Percentiles rank a stretch among this genome's conserved stretches.
Evolutionary conservation across 441 rosid genomes (phyloP).

Genomic region (Populus tomentosa): DNA sequence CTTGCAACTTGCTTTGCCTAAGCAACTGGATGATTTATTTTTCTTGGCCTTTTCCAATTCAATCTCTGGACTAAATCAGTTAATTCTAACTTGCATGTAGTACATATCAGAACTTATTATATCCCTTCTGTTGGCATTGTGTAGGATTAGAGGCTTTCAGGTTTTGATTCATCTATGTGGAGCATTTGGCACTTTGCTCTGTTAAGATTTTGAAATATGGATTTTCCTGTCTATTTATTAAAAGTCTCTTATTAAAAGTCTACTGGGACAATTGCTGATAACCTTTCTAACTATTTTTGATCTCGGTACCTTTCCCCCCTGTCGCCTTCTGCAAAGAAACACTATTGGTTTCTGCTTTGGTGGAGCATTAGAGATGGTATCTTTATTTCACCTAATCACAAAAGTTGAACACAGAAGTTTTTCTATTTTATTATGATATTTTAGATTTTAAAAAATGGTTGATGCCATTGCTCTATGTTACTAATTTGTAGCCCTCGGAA

Average conservation of each 20-base stretch:
- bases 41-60: too few relatives aligned
- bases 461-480: background rate
- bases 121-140: background rate
- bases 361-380: background rate
- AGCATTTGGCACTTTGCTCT: background rate
- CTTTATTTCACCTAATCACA: background rate
- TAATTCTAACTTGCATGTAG: too few relatives aligned
- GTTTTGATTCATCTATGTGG: background rate
- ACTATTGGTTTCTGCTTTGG: background rate
- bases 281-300: background rate
- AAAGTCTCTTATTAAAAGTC: background rate
- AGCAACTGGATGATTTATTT: too few relatives aligned
- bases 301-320: background rate
- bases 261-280: background rate
- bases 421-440: background rate
- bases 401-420: background rate
- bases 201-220: background rate
- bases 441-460: background rate
- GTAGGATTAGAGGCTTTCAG: background rate
- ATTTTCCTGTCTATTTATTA: background rate
- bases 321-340: background rate
- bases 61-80: too few relatives aligned
- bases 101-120: background rate
- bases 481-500: background rate
- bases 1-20: too few relatives aligned